Base-by-base conservation (phyloP, 1,284 basidiomycete genomes). In the Peniophora sp. region DNA sequence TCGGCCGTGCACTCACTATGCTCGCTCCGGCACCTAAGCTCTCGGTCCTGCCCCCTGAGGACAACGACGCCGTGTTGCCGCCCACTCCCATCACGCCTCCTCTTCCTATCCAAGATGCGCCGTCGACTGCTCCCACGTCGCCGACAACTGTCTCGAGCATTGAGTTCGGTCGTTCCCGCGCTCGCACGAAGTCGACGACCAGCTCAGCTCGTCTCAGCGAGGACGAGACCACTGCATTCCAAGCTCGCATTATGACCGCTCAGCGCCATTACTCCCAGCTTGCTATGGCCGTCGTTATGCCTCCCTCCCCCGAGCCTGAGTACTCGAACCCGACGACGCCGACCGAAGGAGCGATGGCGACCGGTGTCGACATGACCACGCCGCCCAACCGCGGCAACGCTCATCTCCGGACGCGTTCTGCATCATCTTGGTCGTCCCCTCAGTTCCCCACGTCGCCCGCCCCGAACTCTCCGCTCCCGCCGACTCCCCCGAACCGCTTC, bases 191-290 rank as follows among this genome's bases (percentile, higher is more conserved):
- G 11, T 81, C 79, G 3, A 65, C 71, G 3, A 16, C 44, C 20
- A 19, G n/a, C 2, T 80, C 77, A 52, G 79, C 80, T 12, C 72
- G 74, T 56, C 61, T 71, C 50, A 69, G 64, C 17, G 69, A 59
- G 1, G 77, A 79, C 43, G 81, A 80, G 27, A 73, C 70, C 48
- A 55, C 76, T 25, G 74, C 70, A 0, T 74, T 72, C 54, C 71
- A 73, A 6, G 77, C 76, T 36, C 69, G 68, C 52, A 81, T 85
- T 57, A 82, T 85, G 81, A 67, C 82, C 52, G 83, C 82, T 0
- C 79, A 85, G 59, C 72, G 78, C 45, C 83, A 85, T 60, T 84
- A 83, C 58, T 85, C 83, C 3, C 66, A 81, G 1, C 67, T 85
- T 46, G 83, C 83, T 0, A 78, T 77, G 52, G 85, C 80, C 9